Evolutionary conservation across 2,329 filamentous ascomycete genomes (phyloP), one percentile per base, ranked within the genome.

Genomic region (Trichoderma pleuroti): DNA sequence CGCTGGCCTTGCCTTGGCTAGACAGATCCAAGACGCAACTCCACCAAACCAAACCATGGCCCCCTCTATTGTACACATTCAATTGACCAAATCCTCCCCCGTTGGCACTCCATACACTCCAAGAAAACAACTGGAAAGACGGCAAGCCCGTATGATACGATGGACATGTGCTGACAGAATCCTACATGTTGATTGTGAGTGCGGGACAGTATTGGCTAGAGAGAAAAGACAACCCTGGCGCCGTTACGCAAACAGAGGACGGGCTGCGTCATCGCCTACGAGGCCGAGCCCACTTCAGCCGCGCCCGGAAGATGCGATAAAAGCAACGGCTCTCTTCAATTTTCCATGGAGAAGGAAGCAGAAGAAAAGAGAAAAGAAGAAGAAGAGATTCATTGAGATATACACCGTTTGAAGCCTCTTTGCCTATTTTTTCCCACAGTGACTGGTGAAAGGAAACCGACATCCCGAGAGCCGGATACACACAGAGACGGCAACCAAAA

Each of bases 211-310:
- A n/a, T 36, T 34, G 30, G 30, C 39, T 66, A 21, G 46, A 39
- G 34, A n/a, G 3, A 39, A 56, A 32, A 14, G 7, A n/a, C 24
- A 3, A 60, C 26, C 54, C 54, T 54, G 62, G 42, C 63, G 16
- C 39, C 4, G 39, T 54, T 65, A 65, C 62, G 62, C 46, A 65
- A 36, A 24, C 34, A 64, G 5, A 9, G 24, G 42, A 49, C 26
- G 32, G 66, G 66, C 56, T 68, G 66, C 66, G 66, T 68, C 66
- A 68, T 52, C 66, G 56, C 66, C 66, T 68, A 68, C 66, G 56
- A 68, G 42, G 26, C 28, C 66, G 28, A 52, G 46, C 28, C 56
- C 12, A 32, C 63, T 66, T 16, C 49, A 56, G 63, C 63, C 18
- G 59, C 59, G 59, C 32, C n/a, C 10, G 3, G 28, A 60, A 49